phyloP scores from a whole-genome alignment of 805 yeast species.

The Torulaspora maleeae region DNA sequence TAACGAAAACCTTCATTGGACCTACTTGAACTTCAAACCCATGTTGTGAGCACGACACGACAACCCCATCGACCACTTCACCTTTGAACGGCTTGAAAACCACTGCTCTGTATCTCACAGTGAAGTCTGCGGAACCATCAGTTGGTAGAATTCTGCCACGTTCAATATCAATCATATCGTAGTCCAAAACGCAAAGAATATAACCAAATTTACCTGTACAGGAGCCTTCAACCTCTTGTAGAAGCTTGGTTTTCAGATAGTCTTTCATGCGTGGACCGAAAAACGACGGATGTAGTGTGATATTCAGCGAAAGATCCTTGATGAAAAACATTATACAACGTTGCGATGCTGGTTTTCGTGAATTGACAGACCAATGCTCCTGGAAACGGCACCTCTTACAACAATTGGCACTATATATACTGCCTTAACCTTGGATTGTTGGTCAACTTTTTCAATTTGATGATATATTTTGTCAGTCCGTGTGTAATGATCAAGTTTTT shows the following conservation, averaged over 20 bases:
- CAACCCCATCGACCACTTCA: constrained; percentile 96
- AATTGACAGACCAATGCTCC: background rate
- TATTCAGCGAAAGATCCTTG: constrained; percentile 85
- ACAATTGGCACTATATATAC: background rate
- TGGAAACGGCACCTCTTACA: background rate
- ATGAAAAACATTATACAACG: constrained; percentile 39
- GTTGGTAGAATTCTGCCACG: constrained; percentile 88
- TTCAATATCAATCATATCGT: constrained; percentile 91
- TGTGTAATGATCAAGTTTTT: background rate
- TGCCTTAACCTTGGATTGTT: background rate
- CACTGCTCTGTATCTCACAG: constrained; percentile 91
- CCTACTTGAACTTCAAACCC: constrained; percentile 99
- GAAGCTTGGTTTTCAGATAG: constrained; percentile 78
- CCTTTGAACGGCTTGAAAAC: constrained; percentile 99
- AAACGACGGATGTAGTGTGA: constrained; percentile 94
- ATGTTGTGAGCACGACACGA: constrained; percentile 87
- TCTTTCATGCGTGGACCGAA: constrained; percentile 98
- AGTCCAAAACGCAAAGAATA: constrained; percentile 91
- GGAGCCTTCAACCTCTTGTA: constrained; percentile 96
- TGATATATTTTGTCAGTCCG: background rate
- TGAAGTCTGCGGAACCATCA: constrained; percentile 92
- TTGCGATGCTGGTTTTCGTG: background rate
- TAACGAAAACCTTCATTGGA: constrained; percentile 89
- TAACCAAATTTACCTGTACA: constrained; percentile 99
- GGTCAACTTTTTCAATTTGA: background rate